Base-by-base conservation (phyloP, 2,329 filamentous ascomycete species). In the Lomentospora prolificans region DNA sequence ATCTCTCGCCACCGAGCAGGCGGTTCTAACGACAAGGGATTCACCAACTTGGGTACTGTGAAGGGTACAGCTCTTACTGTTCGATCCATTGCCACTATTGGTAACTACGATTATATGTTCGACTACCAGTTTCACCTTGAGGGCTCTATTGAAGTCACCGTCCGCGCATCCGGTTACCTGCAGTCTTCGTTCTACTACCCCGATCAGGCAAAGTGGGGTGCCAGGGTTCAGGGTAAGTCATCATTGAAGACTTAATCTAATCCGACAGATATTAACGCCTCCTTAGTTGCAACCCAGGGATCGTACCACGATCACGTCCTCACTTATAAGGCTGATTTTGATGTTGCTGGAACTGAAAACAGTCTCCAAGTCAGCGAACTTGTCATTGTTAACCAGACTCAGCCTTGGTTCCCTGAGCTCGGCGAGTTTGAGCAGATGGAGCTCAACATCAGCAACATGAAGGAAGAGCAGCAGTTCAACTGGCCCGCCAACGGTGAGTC, bases 61-160 rank as follows among this genome's bases (percentile, higher is more conserved):
- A 69, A 71, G 57, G 64, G 63, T 19, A 66, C 69, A 0, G 62
- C 63, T 4, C 59, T 62, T 8, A 64, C 60, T 1, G 59, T 59
- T 24, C 59, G 63, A 3, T 58, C 58, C 3, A 60, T 64, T 9
- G 59, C 61, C 28, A 65, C 70, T 0, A 64, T 75, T 4, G 71
- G 72, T 5, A 75, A 75, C 57, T 74, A 75, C 56, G 72, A 75
- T 57, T 70, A 70, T 60, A 65, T 71, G 58, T 71, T 70, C 55
- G 65, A 65, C 54, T 70, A 70, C 55, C 61, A 57, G 8, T 70
- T 69, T 60, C 63, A 66, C 55, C 61, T 69, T 25, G 69, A 70
- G 36, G 68, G 67, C 0, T 70, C 69, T 0, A 58, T 75, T 1
- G 69, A 72, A 30, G 69, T 74, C 55, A 58, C 65, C 7, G 68